A percentile compares a stretch with the other conserved stretches of the same genome.
phyloP scores from a whole-genome alignment of 129 eudicot species.

The Sambucus nigra region DNA sequence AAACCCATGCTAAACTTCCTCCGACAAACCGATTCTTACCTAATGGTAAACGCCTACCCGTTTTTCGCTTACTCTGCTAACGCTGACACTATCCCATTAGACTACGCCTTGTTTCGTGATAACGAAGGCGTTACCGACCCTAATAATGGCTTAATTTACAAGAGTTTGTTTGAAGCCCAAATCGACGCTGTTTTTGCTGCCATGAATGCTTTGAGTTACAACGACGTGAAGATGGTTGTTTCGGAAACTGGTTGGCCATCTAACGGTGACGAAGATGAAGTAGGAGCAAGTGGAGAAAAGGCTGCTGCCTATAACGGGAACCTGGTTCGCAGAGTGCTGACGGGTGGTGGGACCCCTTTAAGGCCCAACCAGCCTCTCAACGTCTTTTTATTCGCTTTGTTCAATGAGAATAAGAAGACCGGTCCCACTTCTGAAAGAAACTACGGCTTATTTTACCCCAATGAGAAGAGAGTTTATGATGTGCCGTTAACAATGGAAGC shows the following conservation, averaged over 20 bases:
- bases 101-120: conserved; percentile 59
- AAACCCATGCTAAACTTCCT: conserved; percentile 72
- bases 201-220: conserved; percentile 31
- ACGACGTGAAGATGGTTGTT: conserved; percentile 48
- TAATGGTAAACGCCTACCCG: conserved; percentile 85
- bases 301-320: conserved; percentile 94
- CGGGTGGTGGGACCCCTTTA: conserved; percentile 72
- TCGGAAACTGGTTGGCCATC: conserved; percentile 98
- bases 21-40: conserved; percentile 43
- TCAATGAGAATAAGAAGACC: conserved; percentile 65
- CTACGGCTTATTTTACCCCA: conserved; percentile 85
- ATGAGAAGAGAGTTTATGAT: conserved; percentile 57
- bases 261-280: conserved; percentile 62
- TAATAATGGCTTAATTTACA: conserved; percentile 50
- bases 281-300: conserved; percentile 50
- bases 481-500: conserved; percentile 47
- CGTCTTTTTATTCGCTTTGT: conserved; percentile 67
- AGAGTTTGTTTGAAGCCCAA: conserved; percentile 72
- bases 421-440: conserved; percentile 79
- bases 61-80: conserved; percentile 75
- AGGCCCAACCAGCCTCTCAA: conserved; percentile 54
- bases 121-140: conserved; percentile 55
- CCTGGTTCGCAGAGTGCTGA: conserved; percentile 60
- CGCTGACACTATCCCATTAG: conserved; percentile 63
- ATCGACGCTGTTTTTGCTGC: conserved; percentile 86